Conservation (phyloP, 2,329 filamentous ascomycete species). For the Arthrobotrys entomopaga region DNA sequence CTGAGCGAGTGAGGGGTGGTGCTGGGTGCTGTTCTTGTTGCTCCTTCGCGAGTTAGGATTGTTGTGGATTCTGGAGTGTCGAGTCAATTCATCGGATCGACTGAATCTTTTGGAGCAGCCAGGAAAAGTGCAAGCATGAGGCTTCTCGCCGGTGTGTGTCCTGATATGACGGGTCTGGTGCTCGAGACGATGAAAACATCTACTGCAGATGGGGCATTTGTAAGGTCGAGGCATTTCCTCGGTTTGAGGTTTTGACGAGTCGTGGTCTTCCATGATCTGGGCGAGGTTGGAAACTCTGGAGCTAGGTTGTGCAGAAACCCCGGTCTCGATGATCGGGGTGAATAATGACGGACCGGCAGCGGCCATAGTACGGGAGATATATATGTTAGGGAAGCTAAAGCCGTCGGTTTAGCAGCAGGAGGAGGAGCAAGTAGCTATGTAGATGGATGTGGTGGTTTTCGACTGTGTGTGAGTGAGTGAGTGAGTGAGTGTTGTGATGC, state of each 20-base stretch:
- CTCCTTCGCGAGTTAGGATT: constrained; percentile 96
- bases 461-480: no score
- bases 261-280: constrained; percentile 54
- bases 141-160: constrained; percentile 98
- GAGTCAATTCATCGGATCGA: constrained; percentile 92
- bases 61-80: constrained; percentile 97
- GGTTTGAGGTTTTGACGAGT: constrained; percentile 48
- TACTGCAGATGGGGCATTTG: constrained; percentile 98
- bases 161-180: constrained; percentile 93
- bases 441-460: not conserved
- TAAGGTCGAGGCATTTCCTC: constrained; percentile 90
- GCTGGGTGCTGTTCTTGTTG: constrained; percentile 73
- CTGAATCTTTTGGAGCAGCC: constrained; percentile 98
- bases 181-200: constrained; percentile 97
- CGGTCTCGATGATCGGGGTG: constrained; percentile 53
- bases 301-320: constrained; percentile 46
- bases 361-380: constrained; percentile 27
- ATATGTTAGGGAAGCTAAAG: not conserved
- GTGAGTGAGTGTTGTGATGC: no score
- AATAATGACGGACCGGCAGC: constrained; percentile 51
- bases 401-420: not conserved
- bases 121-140: constrained; percentile 92
- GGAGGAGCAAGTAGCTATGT: not conserved
- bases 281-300: constrained; percentile 49
- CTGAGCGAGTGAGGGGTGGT: constrained; percentile 52